These are phyloP conservation scores for Themeda triandra DNA, from an alignment of 176 grass and related monocot species.

Conservation along the genomic window DNA sequence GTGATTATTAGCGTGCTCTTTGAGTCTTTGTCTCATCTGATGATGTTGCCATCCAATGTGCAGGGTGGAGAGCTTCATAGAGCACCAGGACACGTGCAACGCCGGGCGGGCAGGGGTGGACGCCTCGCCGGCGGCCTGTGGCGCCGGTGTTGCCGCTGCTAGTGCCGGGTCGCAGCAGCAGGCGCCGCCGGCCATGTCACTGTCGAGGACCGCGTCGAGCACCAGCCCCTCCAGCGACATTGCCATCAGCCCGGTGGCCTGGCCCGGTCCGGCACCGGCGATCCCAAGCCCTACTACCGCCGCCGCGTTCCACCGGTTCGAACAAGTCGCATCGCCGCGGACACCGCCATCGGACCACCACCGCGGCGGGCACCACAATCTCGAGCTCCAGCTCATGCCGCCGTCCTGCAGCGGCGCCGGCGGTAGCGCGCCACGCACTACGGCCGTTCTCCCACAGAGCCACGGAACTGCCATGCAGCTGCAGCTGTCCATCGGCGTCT, in stretches of 20 bases:
- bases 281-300: slow-evolving; percentile 30
- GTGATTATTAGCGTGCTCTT: neutral
- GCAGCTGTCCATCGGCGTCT: slow-evolving; percentile 57
- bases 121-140: neutral
- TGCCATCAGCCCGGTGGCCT: slow-evolving; percentile 38
- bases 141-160: neutral
- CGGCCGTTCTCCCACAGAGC: neutral
- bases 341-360: neutral
- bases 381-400: slow-evolving; percentile 87
- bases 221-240: slow-evolving; percentile 64
- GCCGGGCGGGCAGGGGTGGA: slow-evolving; percentile 23
- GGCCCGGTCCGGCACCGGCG: slow-evolving; percentile 26
- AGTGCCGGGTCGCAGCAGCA: slow-evolving; percentile 7
- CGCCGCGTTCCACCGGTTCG: slow-evolving; percentile 22
- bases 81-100: slow-evolving; percentile 91
- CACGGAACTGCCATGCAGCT: slow-evolving; percentile 31
- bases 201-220: slow-evolving; percentile 46
- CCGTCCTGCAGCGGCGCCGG: slow-evolving; percentile 1
- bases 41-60: neutral
- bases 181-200: neutral
- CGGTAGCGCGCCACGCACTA: neutral
- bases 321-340: slow-evolving; percentile 14
- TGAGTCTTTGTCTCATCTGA: neutral
- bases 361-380: slow-evolving; percentile 25
- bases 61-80: slow-evolving; percentile 99